Conservation (phyloP, 1,139 yeast genomes). For the Kurtzmaniella quercitrusa region DNA sequence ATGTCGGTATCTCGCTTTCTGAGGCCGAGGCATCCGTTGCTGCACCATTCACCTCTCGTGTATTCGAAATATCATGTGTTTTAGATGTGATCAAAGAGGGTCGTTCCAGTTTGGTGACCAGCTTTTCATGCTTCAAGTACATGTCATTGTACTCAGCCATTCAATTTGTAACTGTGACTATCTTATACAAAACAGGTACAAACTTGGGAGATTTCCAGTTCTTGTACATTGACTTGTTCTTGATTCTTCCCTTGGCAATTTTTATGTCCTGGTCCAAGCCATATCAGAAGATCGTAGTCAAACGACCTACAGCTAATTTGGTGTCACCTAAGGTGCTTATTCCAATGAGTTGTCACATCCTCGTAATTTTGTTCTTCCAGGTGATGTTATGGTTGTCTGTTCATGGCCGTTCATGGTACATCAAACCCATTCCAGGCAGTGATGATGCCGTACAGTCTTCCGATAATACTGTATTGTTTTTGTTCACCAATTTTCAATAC, state of each 20-base stretch:
- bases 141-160: conserved; percentile 97
- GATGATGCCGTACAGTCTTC: conserved; percentile 82
- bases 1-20: conserved; percentile 90
- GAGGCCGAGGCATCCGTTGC: conserved; percentile 99
- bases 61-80: conserved; percentile 90
- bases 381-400: conserved; percentile 59
- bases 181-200: conserved; percentile 82
- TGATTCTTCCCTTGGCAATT: conserved; percentile 90
- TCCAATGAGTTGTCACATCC: conserved; percentile 73
- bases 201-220: conserved; percentile 98
- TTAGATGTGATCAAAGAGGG: conserved; percentile 90
- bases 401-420: conserved; percentile 67
- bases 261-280: conserved; percentile 98
- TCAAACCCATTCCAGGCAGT: conserved; percentile 76
- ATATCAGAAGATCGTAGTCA: conserved; percentile 50
- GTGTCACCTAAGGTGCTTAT: conserved; percentile 84
- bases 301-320: conserved; percentile 90
- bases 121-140: conserved; percentile 94
- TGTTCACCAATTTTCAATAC: conserved; percentile 83
- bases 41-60: conserved; percentile 91
- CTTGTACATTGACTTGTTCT: conserved; percentile 81
- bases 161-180: conserved; percentile 83
- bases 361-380: conserved; percentile 61
- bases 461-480: conserved; percentile 83
- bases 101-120: conserved; percentile 88